phyloP scores from a whole-genome alignment of 176 grass and related monocot species.

The Oryza longistaminata region DNA sequence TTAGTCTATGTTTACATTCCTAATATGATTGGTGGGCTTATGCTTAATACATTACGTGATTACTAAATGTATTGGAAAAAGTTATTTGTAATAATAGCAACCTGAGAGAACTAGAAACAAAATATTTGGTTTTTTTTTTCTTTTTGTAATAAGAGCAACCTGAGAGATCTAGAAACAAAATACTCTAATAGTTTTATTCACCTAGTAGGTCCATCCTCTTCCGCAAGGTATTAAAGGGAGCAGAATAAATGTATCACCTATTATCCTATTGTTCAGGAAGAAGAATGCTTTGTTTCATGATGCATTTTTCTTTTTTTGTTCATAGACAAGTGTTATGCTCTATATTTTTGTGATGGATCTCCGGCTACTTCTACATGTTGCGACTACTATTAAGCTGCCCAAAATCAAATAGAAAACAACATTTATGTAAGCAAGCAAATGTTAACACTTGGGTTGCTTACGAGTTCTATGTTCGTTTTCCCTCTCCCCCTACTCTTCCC shows the following conservation, averaged over 20 bases:
- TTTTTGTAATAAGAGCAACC: no score
- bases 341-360: not conserved
- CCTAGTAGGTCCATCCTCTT: not conserved
- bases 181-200: not conserved
- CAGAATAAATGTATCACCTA: not conserved
- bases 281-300: not conserved
- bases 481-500: no score
- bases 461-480: no score
- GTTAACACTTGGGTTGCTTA: no score
- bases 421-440: no score
- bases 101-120: not conserved
- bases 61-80: not conserved
- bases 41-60: not conserved
- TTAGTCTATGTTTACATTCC: conserved; percentile 93
- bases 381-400: not conserved
- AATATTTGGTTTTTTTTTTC: not conserved
- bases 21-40: conserved; percentile 65
- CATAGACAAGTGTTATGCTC: not conserved
- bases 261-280: conserved; percentile 4
- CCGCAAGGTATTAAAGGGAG: not conserved
- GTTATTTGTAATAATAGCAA: not conserved
- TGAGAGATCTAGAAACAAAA: no score
- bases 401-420: no score
- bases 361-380: conserved; percentile 1
- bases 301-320: not conserved